Evolutionary conservation across 2,329 filamentous ascomycete species (phyloP), one percentile per base, ranked within the genome.

Genomic region (Colletotrichum endophyticum): DNA sequence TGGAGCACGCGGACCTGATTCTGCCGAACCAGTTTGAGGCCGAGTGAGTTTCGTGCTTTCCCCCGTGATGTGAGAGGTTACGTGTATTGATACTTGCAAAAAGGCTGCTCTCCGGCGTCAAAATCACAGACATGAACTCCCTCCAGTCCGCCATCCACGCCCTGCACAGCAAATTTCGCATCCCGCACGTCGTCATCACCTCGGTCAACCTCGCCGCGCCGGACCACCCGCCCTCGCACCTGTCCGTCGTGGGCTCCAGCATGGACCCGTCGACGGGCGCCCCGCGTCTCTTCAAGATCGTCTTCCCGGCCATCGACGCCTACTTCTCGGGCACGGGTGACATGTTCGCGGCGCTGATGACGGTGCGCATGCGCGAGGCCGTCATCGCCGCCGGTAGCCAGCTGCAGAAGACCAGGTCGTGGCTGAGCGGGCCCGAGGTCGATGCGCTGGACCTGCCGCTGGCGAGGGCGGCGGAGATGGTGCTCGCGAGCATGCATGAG

Each of bases 251-350:
- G 73, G 96, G 96, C 72, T 96, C 95, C 13, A 95, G 93, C 22
- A 93, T 93, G 82, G 49, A 56, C 63, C 74, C 71, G 2, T 8
- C 70, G 11, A 90, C 88, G 72, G 91, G 89, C 63, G 87, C 85
- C 78, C 92, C 96, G 0, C 93, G 97, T n/a, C 90, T 96, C 69
- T 99, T 99, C 89, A 93, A 94, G 81, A 93, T 99, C 81, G 92
- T 94, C 72, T 95, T 98, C 73, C 96, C 96, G 0, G 92, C 94
- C 32, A 93, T 98, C 76, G 95, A 98, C 82, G 95, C 96, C 86
- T 98, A 97, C 89, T 99, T 99, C 86, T 96, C 94, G 80, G 97
- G 97, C 56, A 99, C 98, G 0, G 97, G 97, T 63, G 97, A 99
- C 87, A 98, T 99, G 96, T 99, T 99, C 83, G 96, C 96, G 34